phyloP scores from a whole-genome alignment of 768 basidiomycete species.

The Agrocybe chaxingu region DNA sequence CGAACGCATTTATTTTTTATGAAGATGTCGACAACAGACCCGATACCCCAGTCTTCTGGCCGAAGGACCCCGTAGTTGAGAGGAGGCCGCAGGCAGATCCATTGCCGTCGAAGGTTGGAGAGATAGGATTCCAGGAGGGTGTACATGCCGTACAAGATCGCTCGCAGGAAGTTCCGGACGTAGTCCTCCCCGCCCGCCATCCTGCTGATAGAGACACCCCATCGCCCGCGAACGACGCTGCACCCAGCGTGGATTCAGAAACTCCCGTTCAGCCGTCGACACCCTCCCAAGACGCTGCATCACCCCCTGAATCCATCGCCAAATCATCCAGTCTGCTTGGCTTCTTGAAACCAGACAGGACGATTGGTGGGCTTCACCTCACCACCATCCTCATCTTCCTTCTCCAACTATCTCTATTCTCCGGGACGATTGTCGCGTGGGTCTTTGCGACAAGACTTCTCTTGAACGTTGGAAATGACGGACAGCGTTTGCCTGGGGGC shows the following conservation, averaged over 20 bases:
- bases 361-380: constrained; percentile 42
- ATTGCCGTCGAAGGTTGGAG: constrained; percentile 60
- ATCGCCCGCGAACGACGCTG: not conserved
- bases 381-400: constrained; percentile 39
- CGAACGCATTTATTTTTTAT: constrained; percentile 6
- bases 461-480: constrained; percentile 7
- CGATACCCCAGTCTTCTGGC: constrained; percentile 7
- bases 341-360: constrained; percentile 37
- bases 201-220: constrained; percentile 25
- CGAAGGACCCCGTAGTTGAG: constrained; percentile 3
- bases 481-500: constrained; percentile 17
- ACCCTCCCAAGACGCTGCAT: not conserved
- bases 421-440: constrained; percentile 56
- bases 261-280: constrained; percentile 2
- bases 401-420: constrained; percentile 38
- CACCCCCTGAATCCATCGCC: constrained; percentile 14
- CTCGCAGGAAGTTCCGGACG: constrained; percentile 30
- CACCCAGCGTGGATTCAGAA: not conserved
- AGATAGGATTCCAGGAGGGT: constrained; percentile 58
- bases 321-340: constrained; percentile 29
- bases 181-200: constrained; percentile 41
- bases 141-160: constrained; percentile 26
- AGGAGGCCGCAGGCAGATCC: constrained; percentile 53
- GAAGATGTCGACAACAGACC: constrained; percentile 12
- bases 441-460: constrained; percentile 32